phyloP scores from a whole-genome alignment of 768 basidiomycete genomes.

The Ramaria sp. region DNA sequence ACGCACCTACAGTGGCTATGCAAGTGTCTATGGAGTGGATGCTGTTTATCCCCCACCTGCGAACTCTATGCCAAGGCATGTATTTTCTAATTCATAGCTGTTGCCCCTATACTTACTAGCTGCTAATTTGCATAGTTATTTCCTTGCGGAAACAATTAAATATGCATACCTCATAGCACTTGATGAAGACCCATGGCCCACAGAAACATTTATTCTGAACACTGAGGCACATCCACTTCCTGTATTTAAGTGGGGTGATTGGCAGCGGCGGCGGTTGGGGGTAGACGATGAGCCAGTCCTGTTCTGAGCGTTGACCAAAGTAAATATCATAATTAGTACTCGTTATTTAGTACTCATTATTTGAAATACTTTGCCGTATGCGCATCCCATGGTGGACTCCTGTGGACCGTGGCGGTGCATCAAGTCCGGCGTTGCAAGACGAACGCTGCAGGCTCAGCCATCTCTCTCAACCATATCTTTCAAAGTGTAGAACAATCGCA shows the following conservation, averaged over 20 bases:
- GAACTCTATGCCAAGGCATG: constrained; percentile 70
- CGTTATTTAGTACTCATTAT: background rate
- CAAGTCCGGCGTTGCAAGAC: background rate
- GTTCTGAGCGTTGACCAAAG: background rate
- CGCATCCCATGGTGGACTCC: background rate
- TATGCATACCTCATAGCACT: constrained; percentile 13
- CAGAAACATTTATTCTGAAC: constrained; percentile 13
- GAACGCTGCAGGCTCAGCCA: constrained; percentile 2
- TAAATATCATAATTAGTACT: background rate
- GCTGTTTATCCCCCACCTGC: constrained; percentile 21
- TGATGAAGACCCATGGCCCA: constrained; percentile 11
- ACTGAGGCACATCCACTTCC: constrained; percentile 17
- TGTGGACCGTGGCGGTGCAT: background rate
- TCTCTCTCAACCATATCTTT: background rate
- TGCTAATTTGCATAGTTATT: constrained; percentile 10
- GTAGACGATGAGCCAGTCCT: background rate
- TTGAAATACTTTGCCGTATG: background rate
- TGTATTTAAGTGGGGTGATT: constrained; percentile 12
- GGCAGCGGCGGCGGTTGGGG: background rate
- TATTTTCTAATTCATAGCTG: background rate
- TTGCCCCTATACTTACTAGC: too few species aligned
- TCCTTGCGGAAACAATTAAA: constrained; percentile 15
- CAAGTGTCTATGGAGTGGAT: constrained; percentile 42
- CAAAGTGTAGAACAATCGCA: background rate
- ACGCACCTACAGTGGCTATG: constrained; percentile 51